Base-by-base conservation (phyloP, 768 basidiomycete genomes). In the Suillus subluteus region DNA sequence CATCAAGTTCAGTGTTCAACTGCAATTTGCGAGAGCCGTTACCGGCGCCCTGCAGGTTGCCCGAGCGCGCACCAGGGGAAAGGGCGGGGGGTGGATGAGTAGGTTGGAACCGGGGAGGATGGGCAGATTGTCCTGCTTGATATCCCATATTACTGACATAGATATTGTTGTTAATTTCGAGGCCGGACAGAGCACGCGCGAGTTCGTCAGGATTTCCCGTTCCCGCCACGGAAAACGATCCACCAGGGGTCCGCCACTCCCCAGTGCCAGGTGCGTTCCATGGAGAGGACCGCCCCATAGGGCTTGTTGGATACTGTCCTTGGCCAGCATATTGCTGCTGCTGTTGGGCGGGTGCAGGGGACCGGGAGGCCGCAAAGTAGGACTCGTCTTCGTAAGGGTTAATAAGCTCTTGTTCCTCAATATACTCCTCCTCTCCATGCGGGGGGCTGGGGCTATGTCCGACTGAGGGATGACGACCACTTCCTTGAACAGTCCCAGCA, bases 101-200 rank as follows among this genome's bases (percentile, higher is more conserved):
- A 37, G 82, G 69, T 70, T 85, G 90, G 80, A 92, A 92, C 50
- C 91, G 85, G 44, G 91, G 91, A 6, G 91, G 89, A 71, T 89
- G 88, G 12, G 75, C 78, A 63, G 85, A 84, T 68, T 89, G 90
- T 38, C 86, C 83, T 26, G 62, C 76, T 67, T 83, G 84, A 66
- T 73, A 71, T 8, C 81, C 66, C 43, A 71, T 59, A 64, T 67
- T 76, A 58, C 72, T 67, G 63, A 73, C 71, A 69, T 75, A 77
- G 66, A 77, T 64, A 61, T 73, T 73, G 65, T 69, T 69, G 65
- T 79, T 79, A 38, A 94, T 79, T 70, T 94, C 92, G 64, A 95
- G 81, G 41, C 85, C 79, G 18, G 90, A 88, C 32, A 94, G 80
- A 21, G 91, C 93, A 50, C 88, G 87, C 70, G 90, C 86, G 18